Percentiles rank a stretch among this genome's conserved stretches.
Evolutionary conservation across 2,329 filamentous ascomycete species (phyloP).

Genomic region (Sclerotinia nivalis): DNA sequence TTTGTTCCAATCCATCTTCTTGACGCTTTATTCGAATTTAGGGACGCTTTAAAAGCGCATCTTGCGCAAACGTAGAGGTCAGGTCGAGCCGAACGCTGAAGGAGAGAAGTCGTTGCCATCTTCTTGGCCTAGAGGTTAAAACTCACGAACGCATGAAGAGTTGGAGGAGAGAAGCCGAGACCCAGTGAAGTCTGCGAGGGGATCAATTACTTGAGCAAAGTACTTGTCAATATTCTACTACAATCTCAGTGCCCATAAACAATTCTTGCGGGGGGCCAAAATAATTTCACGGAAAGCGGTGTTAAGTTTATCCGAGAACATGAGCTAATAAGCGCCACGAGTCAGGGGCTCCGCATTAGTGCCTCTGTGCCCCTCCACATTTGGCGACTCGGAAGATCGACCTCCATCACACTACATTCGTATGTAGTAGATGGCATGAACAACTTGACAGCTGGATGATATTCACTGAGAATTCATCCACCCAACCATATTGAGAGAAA

Average conservation of each 20-base stretch:
- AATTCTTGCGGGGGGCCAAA: slow-evolving; percentile 4
- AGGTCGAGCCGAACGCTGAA: slow-evolving; percentile 33
- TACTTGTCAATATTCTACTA: neutral
- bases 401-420: slow-evolving; percentile 3
- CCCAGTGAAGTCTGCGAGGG: neutral
- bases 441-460: neutral
- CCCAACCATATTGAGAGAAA: neutral
- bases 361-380: slow-evolving; percentile 11
- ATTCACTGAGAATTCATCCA: neutral
- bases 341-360: neutral
- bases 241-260: neutral
- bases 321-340: neutral
- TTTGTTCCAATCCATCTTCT: slow-evolving; percentile 39
- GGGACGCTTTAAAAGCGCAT: slow-evolving; percentile 35
- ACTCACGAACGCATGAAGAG: neutral
- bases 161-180: neutral
- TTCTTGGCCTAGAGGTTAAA: slow-evolving; percentile 15
- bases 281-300: slow-evolving; percentile 14
- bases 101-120: slow-evolving; percentile 38
- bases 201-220: neutral
- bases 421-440: neutral
- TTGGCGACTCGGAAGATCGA: slow-evolving; percentile 10
- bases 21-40: slow-evolving; percentile 20
- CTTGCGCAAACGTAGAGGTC: slow-evolving; percentile 38
- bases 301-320: neutral